A percentile compares a stretch with the other conserved stretches of the same genome.
phyloP scores from a whole-genome alignment of 345 rosid species.

The Brassica cretica region DNA sequence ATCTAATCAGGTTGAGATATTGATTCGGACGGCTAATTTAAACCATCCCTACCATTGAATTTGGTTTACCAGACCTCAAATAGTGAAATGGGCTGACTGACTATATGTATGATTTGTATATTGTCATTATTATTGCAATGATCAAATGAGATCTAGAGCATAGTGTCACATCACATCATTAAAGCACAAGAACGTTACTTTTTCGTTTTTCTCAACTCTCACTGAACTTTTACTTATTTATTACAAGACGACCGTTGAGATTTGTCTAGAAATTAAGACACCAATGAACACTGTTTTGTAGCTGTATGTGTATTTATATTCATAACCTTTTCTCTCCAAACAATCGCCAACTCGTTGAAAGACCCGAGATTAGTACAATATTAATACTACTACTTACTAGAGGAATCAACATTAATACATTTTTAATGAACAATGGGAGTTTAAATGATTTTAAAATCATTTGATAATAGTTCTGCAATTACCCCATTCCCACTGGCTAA shows the following conservation, averaged over 20 bases:
- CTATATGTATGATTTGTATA: not conserved
- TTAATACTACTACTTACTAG: not conserved
- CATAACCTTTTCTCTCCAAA: not conserved
- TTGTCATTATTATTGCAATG: not conserved
- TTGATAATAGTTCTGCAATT: not conserved
- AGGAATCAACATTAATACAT: not conserved
- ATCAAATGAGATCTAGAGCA: conserved; percentile 20
- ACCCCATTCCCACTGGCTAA: not conserved
- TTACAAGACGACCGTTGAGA: conserved; percentile 42
- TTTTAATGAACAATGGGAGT: not conserved
- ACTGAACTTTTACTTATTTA: conserved; percentile 29
- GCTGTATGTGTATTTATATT: not conserved
- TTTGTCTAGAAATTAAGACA: conserved; percentile 30
- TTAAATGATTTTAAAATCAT: not conserved
- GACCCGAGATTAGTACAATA: not conserved
- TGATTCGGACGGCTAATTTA: not conserved
- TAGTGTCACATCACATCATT: conserved; percentile 33
- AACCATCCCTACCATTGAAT: not conserved
- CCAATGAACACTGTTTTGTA: not conserved
- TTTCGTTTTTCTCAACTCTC: conserved; percentile 26
- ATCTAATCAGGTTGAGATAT: not conserved
- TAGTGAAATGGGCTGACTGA: not conserved
- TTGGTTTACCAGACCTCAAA: conserved; percentile 2
- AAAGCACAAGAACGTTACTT: conserved; percentile 34
- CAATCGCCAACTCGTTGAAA: not conserved